Conservation (phyloP, 2,329 filamentous ascomycete species). For the Zarea fungicola region DNA sequence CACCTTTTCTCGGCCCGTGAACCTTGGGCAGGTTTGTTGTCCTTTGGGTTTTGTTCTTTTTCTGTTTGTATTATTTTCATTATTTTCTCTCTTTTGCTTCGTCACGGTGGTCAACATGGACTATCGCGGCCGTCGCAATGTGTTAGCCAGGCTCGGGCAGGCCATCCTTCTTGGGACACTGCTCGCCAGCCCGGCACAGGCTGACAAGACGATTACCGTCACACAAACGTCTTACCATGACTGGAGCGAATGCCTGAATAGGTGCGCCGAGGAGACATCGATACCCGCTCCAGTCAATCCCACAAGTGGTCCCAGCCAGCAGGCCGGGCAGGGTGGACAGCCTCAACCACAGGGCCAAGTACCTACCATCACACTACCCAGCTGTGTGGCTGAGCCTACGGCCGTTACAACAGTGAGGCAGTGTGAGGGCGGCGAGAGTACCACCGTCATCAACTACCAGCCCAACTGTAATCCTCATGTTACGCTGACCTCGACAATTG, state of each 20-base stretch:
- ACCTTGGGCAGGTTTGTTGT: too few relatives aligned
- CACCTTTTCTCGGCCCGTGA: background rate
- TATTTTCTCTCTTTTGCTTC: background rate
- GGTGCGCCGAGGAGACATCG: background rate
- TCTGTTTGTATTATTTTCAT: background rate
- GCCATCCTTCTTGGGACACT: background rate
- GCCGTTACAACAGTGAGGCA: background rate
- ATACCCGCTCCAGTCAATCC: background rate
- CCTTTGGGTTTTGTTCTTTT: background rate
- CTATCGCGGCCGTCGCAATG: background rate
- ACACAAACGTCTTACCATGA: background rate
- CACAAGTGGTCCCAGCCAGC: background rate
- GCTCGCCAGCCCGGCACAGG: background rate
- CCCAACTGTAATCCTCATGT: conserved; percentile 20
- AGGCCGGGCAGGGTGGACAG: background rate
- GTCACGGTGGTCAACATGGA: background rate
- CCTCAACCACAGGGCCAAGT: background rate
- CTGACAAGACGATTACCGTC: background rate
- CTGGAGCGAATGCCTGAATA: background rate
- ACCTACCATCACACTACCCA: background rate
- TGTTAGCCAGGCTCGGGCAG: background rate
- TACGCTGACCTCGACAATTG: conserved; percentile 19
- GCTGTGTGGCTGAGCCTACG: background rate
- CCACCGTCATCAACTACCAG: conserved; percentile 22
- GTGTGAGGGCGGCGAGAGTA: background rate